Conservation (phyloP, 768 basidiomycete genomes). For the Boletus tomentosulus region DNA sequence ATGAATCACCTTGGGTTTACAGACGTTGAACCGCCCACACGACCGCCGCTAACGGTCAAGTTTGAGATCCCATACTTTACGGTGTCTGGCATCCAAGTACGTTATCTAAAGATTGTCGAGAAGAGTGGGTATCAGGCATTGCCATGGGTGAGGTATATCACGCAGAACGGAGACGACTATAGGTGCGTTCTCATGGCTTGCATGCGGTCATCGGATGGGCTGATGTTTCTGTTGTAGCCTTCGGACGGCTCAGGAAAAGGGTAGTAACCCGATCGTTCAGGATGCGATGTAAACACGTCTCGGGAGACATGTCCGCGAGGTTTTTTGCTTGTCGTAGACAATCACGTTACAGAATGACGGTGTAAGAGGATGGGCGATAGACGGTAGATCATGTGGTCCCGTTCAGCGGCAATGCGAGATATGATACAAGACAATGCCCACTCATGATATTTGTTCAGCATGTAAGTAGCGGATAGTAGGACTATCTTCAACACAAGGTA, state of each 20-base stretch:
- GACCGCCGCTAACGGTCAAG: slow-evolving; percentile 93
- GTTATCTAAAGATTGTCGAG: slow-evolving; percentile 97
- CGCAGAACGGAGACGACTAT: slow-evolving; percentile 88
- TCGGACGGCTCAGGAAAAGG: slow-evolving; percentile 72
- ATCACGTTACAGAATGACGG: not conserved
- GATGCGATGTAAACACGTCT: too few species aligned
- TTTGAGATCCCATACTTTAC: slow-evolving; percentile 99
- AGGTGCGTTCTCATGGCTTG: slow-evolving; percentile 45
- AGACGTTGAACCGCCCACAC: slow-evolving; percentile 68
- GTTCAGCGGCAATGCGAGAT: too few species aligned
- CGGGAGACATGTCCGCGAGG: too few species aligned
- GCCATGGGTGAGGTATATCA: slow-evolving; percentile 95
- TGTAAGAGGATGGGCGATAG: not conserved
- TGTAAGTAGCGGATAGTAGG: not conserved
- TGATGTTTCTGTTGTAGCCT: slow-evolving; percentile 40
- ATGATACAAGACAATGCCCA: too few species aligned
- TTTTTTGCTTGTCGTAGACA: too few species aligned
- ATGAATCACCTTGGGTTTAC: slow-evolving; percentile 30
- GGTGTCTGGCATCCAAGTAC: slow-evolving; percentile 94
- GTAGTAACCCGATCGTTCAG: slow-evolving; percentile 56
- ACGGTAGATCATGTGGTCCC: too few species aligned
- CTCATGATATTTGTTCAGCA: not conserved
- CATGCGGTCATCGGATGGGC: too few species aligned
- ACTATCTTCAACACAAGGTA: not conserved
- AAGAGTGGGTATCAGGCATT: slow-evolving; percentile 96